Evolutionary conservation across 73 alveolate species (phyloP).

Genomic region (Tetrahymena malaccensis): DNA sequence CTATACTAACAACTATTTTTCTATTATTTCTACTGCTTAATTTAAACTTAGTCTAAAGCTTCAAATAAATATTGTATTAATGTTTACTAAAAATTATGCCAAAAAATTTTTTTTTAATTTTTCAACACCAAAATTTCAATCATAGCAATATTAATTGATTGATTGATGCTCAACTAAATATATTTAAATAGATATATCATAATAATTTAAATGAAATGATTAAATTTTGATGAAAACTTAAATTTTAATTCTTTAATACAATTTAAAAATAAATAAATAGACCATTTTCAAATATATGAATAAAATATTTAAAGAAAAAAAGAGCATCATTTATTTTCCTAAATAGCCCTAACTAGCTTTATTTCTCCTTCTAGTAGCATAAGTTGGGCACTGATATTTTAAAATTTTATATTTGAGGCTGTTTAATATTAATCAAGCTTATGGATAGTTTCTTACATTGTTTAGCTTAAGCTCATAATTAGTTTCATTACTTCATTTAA

Average conservation of each 20-base stretch:
- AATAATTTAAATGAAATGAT: too few relatives aligned
- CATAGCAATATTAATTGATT: not conserved
- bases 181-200: too few relatives aligned
- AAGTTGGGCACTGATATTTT: not conserved
- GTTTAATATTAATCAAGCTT: not conserved
- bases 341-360: not conserved
- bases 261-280: too few relatives aligned
- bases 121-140: not conserved
- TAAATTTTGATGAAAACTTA: too few relatives aligned
- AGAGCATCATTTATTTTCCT: not conserved
- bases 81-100: too few relatives aligned
- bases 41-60: not conserved
- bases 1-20: too few relatives aligned
- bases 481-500: not conserved
- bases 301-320: too few relatives aligned
- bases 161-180: too few relatives aligned
- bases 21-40: not conserved
- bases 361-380: not conserved
- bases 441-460: not conserved
- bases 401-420: not conserved
- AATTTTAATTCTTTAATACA: too few relatives aligned
- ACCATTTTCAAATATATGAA: too few relatives aligned
- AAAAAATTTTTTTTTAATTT: too few relatives aligned
- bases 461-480: not conserved
- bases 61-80: too few relatives aligned